Percentiles rank a stretch among this genome's conserved stretches.
These are phyloP conservation scores for Pisolithus albus DNA, from an alignment of 768 basidiomycete genomes.

Conservation along the genomic window DNA sequence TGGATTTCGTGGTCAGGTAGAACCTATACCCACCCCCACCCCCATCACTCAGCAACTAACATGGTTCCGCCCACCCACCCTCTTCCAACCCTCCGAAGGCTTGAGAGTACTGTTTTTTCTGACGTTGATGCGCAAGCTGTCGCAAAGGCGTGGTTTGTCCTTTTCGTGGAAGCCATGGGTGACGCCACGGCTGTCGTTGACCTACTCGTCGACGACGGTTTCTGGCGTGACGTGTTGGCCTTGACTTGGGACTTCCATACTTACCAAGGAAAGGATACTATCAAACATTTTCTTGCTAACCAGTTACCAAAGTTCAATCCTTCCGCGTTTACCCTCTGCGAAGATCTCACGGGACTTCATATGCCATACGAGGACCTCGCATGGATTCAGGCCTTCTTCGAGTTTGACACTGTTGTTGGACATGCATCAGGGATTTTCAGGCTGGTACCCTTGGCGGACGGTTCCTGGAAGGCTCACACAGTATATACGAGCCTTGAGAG, in stretches of 20 bases:
- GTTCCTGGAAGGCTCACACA: constrained; percentile 24
- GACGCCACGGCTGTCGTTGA: constrained; percentile 15
- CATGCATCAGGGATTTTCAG: constrained; percentile 47
- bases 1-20: too few relatives aligned
- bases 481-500: constrained; percentile 56
- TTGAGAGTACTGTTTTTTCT: constrained; percentile 17
- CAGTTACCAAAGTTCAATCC: constrained; percentile 26
- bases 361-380: constrained; percentile 46
- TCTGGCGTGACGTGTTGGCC: constrained; percentile 49
- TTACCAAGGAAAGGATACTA: constrained; percentile 33
- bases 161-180: constrained; percentile 18
- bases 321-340: constrained; percentile 12
- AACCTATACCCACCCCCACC: too few relatives aligned
- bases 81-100: constrained; percentile 20
- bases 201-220: constrained; percentile 24
- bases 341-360: constrained; percentile 26
- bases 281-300: constrained; percentile 34
- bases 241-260: constrained; percentile 54
- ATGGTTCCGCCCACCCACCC: too few relatives aligned
- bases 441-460: constrained; percentile 38
- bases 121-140: constrained; percentile 13
- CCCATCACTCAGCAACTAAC: too few relatives aligned
- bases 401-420: constrained; percentile 45
- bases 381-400: constrained; percentile 51
- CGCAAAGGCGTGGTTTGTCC: constrained; percentile 20